Conservation (phyloP, 306 rosid genomes). For the Acacia melanoxylon region DNA sequence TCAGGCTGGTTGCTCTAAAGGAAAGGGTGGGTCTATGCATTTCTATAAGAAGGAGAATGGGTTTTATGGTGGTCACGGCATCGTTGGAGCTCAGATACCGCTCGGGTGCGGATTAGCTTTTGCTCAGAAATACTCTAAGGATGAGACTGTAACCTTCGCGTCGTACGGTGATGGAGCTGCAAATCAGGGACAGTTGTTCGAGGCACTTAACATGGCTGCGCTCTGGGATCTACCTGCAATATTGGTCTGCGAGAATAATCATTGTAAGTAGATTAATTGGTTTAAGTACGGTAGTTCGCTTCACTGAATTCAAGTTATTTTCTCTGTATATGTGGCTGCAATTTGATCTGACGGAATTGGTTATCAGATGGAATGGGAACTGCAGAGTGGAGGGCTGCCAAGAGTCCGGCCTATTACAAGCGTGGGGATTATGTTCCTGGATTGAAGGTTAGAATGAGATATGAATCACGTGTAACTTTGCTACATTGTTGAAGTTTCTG, state of each 20-base stretch:
- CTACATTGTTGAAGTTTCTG: neutral
- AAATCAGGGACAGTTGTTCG: constrained; percentile 86
- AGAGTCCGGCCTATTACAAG: constrained; percentile 80
- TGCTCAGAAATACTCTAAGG: constrained; percentile 73
- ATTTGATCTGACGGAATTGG: neutral
- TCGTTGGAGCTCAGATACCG: constrained; percentile 89
- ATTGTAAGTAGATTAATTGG: constrained; percentile 53
- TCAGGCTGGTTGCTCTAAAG: constrained; percentile 68
- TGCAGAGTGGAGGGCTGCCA: constrained; percentile 93
- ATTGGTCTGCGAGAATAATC: constrained; percentile 89
- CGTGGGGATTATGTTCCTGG: constrained; percentile 95
- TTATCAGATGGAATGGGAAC: constrained; percentile 88
- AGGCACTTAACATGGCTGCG: constrained; percentile 84
- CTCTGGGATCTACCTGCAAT: constrained; percentile 86
- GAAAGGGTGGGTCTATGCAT: constrained; percentile 92
- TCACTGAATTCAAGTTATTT: neutral
- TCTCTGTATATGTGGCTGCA: neutral
- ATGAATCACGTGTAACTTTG: neutral
- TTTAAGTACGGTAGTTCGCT: neutral
- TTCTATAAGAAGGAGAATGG: constrained; percentile 65
- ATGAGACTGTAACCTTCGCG: constrained; percentile 65
- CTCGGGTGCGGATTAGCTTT: constrained; percentile 81
- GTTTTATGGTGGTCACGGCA: constrained; percentile 84
- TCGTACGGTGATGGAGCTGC: constrained; percentile 91
- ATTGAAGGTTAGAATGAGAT: constrained; percentile 54